Base-by-base conservation (phyloP, 2,329 filamentous ascomycete species). In the Byssoonygena ceratinophila region DNA sequence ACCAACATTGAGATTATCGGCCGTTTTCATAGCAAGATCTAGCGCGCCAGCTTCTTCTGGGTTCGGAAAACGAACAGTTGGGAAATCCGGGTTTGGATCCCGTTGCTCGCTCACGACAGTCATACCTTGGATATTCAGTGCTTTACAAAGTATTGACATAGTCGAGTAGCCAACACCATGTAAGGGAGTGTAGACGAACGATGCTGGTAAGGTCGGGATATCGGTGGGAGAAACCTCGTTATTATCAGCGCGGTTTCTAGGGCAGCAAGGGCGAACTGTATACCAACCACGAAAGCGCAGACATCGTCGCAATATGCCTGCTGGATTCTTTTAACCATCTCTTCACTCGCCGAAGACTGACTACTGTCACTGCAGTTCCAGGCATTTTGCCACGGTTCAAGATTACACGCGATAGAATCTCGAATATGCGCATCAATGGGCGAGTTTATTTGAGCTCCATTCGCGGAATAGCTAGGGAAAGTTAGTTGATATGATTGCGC, bases 401-500 rank as follows among this genome's bases (percentile, higher is more conserved):
- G 63, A 53, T 82, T 81, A 32, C 73, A 62, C 34, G 73, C 65
- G 46, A 84, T 84, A 2, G 75, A 73, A 32, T 68, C 66, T 3
- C 79, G 76, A 52, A 84, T 84, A 27, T 77, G 75, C 18, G 61
- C 68, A 58, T 83, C 81, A 56, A 79, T 75, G 2, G 81, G 81
- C 8, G 79, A 74, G 50, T 83, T 81, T 57, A 84, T 83, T 62
- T 84, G 81, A 59, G 78, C 81, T 1, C 80, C 81, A 60, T 82
- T 83, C 14, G 70, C 71, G 70, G 78, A 82, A 66, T 83, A 84
- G 7, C 70, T 72, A 58, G 22, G 20, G 27, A 32, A 47, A 29
- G 59, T 68, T 46, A 67, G 62, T 54, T 47, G 22, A 22, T n/a
- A n/a, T 37, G 12, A 27, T 6, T n/a, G 4, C 9, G 8, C 2